Base-by-base conservation (phyloP, 176 grass and related monocot genomes). In the Eragrostis curvula region DNA sequence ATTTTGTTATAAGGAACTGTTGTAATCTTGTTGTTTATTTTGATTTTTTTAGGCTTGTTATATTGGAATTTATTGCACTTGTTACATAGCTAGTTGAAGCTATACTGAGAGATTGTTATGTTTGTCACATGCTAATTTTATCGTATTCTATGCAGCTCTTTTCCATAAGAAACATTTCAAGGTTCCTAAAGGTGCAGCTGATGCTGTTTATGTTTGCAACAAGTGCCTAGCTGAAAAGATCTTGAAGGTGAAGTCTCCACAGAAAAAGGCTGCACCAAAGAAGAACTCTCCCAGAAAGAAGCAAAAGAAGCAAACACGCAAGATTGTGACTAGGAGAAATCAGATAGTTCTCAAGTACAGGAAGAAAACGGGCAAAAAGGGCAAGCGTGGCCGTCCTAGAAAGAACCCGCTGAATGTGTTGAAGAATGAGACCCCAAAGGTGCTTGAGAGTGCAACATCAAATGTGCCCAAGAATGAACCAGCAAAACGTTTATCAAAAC, bases 161-260 rank as follows among this genome's bases (percentile, higher is more conserved):
- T 99, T 99, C 84, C 97, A 99, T 84, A 87, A 71, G 79, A 99
- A 87, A 71, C 97, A 99, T 93, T 96, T 96, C 80, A 99, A 86
- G 66, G 80, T 96, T 69, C 87, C 97, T 71, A 94, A 70, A 86
- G 87, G 85, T 88, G 87, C 83, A 66, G 23, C 51, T 27, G 45
- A 71, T 87, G 39, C 83, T 13, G 56, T 88, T 83, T 99, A 92
- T 68, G 90, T 87, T 72, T 99, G 97, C 77, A 82, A 86, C 75
- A 90, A 91, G 90, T 99, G 97, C 85, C 89, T 92, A 41, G 80
- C 71, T 76, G 90, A 92, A 85, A 71, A 73, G 74, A 58, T 79
- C 23, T 59, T 79, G 69, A 88, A 84, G 52, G 44, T 64, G 64
- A 85, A 79, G 45, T 84, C 87, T 73, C 81, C 70, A 32, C 77